Base-by-base conservation (phyloP, 306 rosid genomes). In the Boehmeria nivea region DNA sequence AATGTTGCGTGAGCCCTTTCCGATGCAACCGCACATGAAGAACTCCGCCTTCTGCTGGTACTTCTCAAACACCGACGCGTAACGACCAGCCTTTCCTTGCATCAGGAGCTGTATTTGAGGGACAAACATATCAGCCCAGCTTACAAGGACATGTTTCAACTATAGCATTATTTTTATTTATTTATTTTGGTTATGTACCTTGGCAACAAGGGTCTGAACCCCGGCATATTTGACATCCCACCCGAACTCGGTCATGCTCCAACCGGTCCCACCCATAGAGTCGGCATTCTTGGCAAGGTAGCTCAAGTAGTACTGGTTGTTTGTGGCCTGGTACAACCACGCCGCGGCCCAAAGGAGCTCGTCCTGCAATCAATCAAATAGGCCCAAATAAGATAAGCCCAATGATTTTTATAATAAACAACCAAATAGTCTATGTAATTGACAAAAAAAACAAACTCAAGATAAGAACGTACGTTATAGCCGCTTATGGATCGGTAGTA, bases 311-410 rank as follows among this genome's bases (percentile, higher is more conserved):
- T 76, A 87, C 20, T 78, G 65, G 47, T 75, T 83, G 76, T 84
- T 62, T 20, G 81, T 82, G 51, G 99, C 99, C 71, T 91, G 95
- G 71, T 78, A 91, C 78, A 91, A 48, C 99, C 99, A 91, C 0
- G 96, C 95, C 26, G 99, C 99, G 26, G 93, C 99, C 99, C 99
- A 91, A 0, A 91, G 82, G 72, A 91, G 61, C 71, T 91, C 99
- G 20, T 91, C 99, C 97, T 91, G 77, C 25, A 2, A 1, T 16
- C 15, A 45, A 14, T 23, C 42, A 59, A 21, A 33, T 59, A 52
- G 21, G 40, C 39, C 39, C 57, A 28, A 51, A 5, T 48, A 8
- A n/a, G n/a, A n/a, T n/a, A n/a, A n/a, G n/a, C n/a, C n/a, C n/a
- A n/a, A n/a, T n/a, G n/a, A n/a, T n/a, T n/a, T n/a, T n/a, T n/a